Conservation (phyloP, 306 rosid species). For the Vicia faba region DNA sequence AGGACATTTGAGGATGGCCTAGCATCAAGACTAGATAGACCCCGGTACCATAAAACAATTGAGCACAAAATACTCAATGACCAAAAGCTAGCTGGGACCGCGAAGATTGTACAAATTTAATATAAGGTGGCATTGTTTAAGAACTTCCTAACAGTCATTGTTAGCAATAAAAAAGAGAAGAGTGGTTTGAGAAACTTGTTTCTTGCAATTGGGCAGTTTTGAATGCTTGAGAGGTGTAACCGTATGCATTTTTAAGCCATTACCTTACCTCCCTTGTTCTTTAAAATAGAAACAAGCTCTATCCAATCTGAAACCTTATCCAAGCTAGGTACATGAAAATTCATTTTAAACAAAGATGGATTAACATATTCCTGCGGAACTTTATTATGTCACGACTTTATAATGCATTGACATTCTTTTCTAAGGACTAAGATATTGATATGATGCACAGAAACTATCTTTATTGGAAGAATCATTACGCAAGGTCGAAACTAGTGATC, state of each 20-base stretch:
- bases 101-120: no score
- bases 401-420: not conserved
- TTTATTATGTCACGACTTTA: slow-evolving; percentile 16
- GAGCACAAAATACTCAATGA: not conserved
- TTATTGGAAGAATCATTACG: slow-evolving; percentile 80
- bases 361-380: slow-evolving; percentile 10
- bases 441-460: slow-evolving; percentile 53
- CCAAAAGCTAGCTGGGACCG: not conserved
- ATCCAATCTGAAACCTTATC: slow-evolving; percentile 20
- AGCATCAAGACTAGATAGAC: not conserved
- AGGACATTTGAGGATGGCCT: not conserved
- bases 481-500: no score
- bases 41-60: not conserved
- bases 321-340: slow-evolving; percentile 16
- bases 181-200: slow-evolving; percentile 20
- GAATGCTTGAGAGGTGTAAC: slow-evolving; percentile 2
- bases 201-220: slow-evolving; percentile 7
- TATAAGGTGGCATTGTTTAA: not conserved
- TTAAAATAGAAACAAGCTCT: not conserved
- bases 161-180: slow-evolving; percentile 6
- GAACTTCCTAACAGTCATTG: not conserved
- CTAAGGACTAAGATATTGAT: no score
- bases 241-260: not conserved
- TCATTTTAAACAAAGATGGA: slow-evolving; percentile 25
- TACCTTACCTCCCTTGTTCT: not conserved